These are phyloP conservation scores for Afroboletus lepidellus DNA, from an alignment of 1,284 basidiomycete species.

Conservation along the genomic window DNA sequence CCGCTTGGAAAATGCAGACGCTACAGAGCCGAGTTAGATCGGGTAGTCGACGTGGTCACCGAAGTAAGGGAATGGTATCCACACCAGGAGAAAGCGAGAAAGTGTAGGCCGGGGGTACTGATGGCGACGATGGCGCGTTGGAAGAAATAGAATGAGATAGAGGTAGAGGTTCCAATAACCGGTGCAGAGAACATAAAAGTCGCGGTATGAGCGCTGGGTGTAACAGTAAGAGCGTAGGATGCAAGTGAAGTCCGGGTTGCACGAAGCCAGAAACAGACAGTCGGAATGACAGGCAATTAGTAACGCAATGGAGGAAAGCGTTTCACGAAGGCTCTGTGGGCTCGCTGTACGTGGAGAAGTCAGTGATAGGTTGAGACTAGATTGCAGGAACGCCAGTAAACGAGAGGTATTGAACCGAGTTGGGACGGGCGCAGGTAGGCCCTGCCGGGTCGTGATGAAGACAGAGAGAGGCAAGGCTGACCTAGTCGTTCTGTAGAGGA, in stretches of 20 bases:
- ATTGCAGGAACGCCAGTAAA: background rate
- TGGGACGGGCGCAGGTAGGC: background rate
- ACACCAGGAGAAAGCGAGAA: slow-evolving; percentile 1
- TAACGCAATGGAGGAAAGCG: slow-evolving; percentile 2
- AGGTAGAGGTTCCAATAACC: slow-evolving; percentile 5
- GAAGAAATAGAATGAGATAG: slow-evolving; percentile 4
- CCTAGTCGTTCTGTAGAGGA: slow-evolving; percentile 14
- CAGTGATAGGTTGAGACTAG: background rate
- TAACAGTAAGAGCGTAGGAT: slow-evolving; percentile 8
- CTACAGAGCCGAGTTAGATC: slow-evolving; percentile 6
- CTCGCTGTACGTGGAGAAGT: slow-evolving; percentile 1
- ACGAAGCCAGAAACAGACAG: slow-evolving; percentile 10
- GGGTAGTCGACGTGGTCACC: slow-evolving; percentile 4
- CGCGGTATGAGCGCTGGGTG: slow-evolving; percentile 6
- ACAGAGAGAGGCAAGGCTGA: slow-evolving; percentile 12
- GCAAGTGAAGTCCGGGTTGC: slow-evolving; percentile 5
- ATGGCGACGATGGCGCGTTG: slow-evolving; percentile 3
- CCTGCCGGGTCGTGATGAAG: background rate
- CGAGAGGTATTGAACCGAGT: background rate
- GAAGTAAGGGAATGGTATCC: slow-evolving; percentile 8
- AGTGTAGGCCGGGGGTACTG: background rate
- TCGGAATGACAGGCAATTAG: slow-evolving; percentile 1
- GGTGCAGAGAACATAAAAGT: slow-evolving; percentile 23
- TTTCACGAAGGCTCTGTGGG: slow-evolving; percentile 2
- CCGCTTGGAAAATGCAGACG: slow-evolving; percentile 9